A percentile compares a stretch with the other conserved stretches of the same genome.
phyloP scores from a whole-genome alignment of 2,329 filamentous ascomycete species.

The Didymella arachidicola region DNA sequence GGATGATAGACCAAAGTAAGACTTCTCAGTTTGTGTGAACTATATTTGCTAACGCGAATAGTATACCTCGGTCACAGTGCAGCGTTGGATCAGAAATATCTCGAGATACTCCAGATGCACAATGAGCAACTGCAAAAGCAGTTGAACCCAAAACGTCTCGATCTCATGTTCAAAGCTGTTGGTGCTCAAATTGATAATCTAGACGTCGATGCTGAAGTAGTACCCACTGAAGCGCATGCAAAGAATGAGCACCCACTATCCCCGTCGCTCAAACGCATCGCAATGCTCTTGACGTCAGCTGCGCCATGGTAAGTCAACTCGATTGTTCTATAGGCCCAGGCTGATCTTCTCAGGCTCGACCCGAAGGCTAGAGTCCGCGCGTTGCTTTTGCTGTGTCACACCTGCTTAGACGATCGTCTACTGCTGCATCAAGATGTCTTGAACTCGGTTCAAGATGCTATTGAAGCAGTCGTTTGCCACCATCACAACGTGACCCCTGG shows the following conservation, averaged over 20 bases:
- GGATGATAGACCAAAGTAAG: slow-evolving; percentile 54
- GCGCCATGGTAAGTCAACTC: slow-evolving; percentile 35
- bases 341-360: slow-evolving; percentile 32
- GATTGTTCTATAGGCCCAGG: not conserved
- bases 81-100: slow-evolving; percentile 48
- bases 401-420: slow-evolving; percentile 46
- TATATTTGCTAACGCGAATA: slow-evolving; percentile 28
- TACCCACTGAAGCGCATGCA: slow-evolving; percentile 21
- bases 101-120: slow-evolving; percentile 42
- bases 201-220: slow-evolving; percentile 10
- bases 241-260: slow-evolving; percentile 26
- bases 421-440: slow-evolving; percentile 29
- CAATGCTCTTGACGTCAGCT: slow-evolving; percentile 34
- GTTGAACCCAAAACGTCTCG: slow-evolving; percentile 52
- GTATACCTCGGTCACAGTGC: slow-evolving; percentile 44
- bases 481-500: slow-evolving; percentile 34
- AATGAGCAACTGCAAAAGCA: slow-evolving; percentile 41
- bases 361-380: slow-evolving; percentile 32
- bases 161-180: slow-evolving; percentile 65
- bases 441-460: slow-evolving; percentile 40
- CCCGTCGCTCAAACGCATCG: slow-evolving; percentile 32
- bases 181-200: slow-evolving; percentile 56
- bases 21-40: not conserved
- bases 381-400: slow-evolving; percentile 37
- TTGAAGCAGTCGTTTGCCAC: slow-evolving; percentile 43